A percentile compares a stretch with the other conserved stretches of the same genome.
Evolutionary conservation across 2,329 filamentous ascomycete species (phyloP).

Genomic region (Diplodia sapinea): DNA sequence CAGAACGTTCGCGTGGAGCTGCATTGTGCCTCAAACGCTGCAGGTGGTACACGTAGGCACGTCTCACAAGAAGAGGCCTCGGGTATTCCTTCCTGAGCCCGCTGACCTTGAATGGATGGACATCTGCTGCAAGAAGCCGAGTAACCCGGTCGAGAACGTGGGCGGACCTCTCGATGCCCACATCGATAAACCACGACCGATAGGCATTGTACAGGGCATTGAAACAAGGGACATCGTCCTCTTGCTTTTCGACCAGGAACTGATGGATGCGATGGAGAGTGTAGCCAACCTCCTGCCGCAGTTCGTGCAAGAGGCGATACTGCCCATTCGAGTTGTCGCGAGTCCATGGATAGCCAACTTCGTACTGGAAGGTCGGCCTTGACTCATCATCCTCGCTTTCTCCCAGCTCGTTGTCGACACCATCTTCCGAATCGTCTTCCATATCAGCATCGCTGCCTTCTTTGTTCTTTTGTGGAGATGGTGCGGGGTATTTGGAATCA

Average conservation of each 20-base stretch:
- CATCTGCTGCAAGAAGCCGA: constrained; percentile 82
- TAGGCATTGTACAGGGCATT: constrained; percentile 91
- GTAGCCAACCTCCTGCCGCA: constrained; percentile 80
- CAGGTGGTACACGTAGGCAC: constrained; percentile 92
- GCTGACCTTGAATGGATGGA: constrained; percentile 91
- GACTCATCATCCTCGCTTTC: constrained; percentile 80
- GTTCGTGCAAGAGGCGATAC: constrained; percentile 78
- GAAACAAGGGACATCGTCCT: constrained; percentile 96
- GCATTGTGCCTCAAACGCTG: constrained; percentile 95
- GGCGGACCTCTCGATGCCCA: constrained; percentile 93
- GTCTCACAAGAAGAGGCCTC: constrained; percentile 85
- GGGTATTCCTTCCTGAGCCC: constrained; percentile 92
- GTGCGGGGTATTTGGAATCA: constrained; percentile 64
- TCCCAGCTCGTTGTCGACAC: constrained; percentile 59
- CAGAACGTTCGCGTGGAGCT: constrained; percentile 82
- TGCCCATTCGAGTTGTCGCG: constrained; percentile 60
- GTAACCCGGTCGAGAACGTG: constrained; percentile 89
- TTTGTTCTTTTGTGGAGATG: constrained; percentile 39
- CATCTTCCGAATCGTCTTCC: constrained; percentile 53
- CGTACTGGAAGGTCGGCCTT: constrained; percentile 85
- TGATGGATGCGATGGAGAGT: constrained; percentile 82
- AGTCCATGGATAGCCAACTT: constrained; percentile 81
- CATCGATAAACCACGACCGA: constrained; percentile 94
- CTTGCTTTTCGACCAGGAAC: constrained; percentile 82
- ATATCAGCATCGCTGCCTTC: constrained; percentile 51